Base-by-base conservation (phyloP, 2,329 filamentous ascomycete genomes). In the Paraconiothyrium sp. region DNA sequence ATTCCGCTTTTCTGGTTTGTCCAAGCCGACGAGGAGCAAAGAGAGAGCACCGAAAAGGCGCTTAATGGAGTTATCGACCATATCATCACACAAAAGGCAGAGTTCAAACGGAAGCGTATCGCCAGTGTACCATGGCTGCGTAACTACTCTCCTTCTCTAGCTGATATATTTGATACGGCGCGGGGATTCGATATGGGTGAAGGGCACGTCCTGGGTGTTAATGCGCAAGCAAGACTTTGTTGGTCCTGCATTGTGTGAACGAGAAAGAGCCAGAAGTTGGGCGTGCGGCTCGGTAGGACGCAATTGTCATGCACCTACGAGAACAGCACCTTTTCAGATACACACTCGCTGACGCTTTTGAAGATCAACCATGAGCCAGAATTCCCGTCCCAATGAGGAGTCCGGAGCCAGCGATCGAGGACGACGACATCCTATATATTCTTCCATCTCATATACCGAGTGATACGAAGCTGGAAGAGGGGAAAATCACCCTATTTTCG, bases 381-480 rank as follows among this genome's bases (percentile, higher is more conserved):
- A 22, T 44, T 9, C 6, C 20, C 41, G 7, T 44, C 41, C 41
- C 41, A 22, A 7, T 10, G 20, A 9, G n/a, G 22, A 22, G 2
- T 6, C 16, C 41, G 41, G 41, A 44, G 16, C 41, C 16, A 20
- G 41, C n/a, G 10, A n/a, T 44, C 10, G 16, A 44, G n/a, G 41
- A 22, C 7, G 41, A 44, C 24, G 24, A 16, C 48, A 14, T 4
- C 5, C 27, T 20, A n/a, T 51, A 51, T 37, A 20, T 20, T 3
- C 48, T 32, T 35, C 30, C 48, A 35, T 51, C 48, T 4, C 48
- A 51, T 35, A 51, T 51, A 10, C 48, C 48, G 52, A 62, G 1
- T 70, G 80, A 41, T 79, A 83, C 39, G 79, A 78, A 58, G 79
- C 79, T 0, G 72, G 75, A n/a, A 72, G 77, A 44, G 81, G 81